Conservation (phyloP, 495 filamentous ascomycete genomes). For the Annulohypoxylon moriforme region DNA sequence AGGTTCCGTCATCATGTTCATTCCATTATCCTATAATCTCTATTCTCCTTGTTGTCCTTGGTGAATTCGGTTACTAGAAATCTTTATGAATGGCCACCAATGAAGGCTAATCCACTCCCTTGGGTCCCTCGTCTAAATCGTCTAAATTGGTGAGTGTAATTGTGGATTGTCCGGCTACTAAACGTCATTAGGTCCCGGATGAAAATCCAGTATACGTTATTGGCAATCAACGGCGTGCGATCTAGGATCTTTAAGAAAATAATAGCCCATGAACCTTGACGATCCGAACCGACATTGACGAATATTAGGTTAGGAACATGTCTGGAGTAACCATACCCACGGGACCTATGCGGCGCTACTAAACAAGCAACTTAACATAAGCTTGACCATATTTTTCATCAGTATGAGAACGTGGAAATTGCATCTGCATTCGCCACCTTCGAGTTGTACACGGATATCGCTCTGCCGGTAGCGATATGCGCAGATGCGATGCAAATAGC, state of each 20-base stretch:
- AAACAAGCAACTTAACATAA: neutral
- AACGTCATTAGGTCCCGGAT: slow-evolving; percentile 5
- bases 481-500: neutral
- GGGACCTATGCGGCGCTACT: neutral
- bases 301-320: slow-evolving; percentile 2
- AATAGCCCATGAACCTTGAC: slow-evolving; percentile 1
- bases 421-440: neutral
- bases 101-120: slow-evolving; percentile 5
- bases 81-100: slow-evolving; percentile 10
- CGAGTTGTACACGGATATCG: neutral
- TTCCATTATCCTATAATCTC: neutral
- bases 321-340: neutral
- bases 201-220: slow-evolving; percentile 15
- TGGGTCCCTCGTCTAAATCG: slow-evolving; percentile 10
- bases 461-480: neutral
- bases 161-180: slow-evolving; percentile 26
- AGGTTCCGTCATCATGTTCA: slow-evolving; percentile 14
- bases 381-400: neutral
- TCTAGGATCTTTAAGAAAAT: slow-evolving; percentile 10
- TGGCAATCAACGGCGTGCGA: slow-evolving; percentile 14
- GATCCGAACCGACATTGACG: neutral
- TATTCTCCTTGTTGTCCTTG: slow-evolving; percentile 3
- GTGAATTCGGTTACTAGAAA: slow-evolving; percentile 18
- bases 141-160: slow-evolving; percentile 13
- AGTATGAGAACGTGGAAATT: neutral